Conservation (phyloP, 2,329 filamentous ascomycete species). For the Coleophoma cylindrospora region DNA sequence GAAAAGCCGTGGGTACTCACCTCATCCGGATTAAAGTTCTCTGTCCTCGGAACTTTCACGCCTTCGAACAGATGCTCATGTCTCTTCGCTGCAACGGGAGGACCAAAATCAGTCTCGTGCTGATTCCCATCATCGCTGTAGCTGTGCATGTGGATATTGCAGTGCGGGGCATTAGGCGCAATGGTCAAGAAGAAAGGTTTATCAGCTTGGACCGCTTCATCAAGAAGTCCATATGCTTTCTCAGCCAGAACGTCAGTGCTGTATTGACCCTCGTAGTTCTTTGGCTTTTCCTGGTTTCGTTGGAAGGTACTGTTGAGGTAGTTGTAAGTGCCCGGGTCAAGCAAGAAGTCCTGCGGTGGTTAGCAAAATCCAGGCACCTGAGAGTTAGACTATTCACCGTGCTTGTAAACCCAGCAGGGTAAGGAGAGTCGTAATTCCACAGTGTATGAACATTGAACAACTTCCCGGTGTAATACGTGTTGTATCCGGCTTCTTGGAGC, state of each 20-base stretch:
- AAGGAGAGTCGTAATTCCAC: constrained; percentile 54
- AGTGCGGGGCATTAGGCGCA: constrained; percentile 61
- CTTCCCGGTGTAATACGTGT: constrained; percentile 68
- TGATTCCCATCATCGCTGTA: not conserved
- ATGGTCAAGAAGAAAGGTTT: constrained; percentile 62
- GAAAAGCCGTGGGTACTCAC: constrained; percentile 26
- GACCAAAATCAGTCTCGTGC: constrained; percentile 9
- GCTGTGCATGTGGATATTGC: constrained; percentile 29
- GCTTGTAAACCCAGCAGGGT: constrained; percentile 48
- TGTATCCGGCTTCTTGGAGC: constrained; percentile 61
- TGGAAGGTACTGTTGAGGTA: constrained; percentile 61
- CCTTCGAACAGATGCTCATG: constrained; percentile 57
- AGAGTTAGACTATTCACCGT: not conserved
- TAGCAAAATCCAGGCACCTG: not conserved
- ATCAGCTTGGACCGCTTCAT: constrained; percentile 46
- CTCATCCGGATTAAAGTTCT: constrained; percentile 59
- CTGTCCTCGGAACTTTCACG: constrained; percentile 51
- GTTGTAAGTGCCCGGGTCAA: constrained; percentile 62
- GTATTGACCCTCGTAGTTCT: constrained; percentile 40
- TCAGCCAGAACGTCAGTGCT: constrained; percentile 49
- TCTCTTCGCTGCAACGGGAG: constrained; percentile 50
- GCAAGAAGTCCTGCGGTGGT: constrained; percentile 43
- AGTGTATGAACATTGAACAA: constrained; percentile 58
- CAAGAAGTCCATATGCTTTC: constrained; percentile 53
- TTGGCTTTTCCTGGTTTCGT: constrained; percentile 48